Percentiles rank a stretch among this genome's conserved stretches.
Conservation (phyloP, 2,329 filamentous ascomycete species). For the Scortechinia acanthostroma region DNA sequence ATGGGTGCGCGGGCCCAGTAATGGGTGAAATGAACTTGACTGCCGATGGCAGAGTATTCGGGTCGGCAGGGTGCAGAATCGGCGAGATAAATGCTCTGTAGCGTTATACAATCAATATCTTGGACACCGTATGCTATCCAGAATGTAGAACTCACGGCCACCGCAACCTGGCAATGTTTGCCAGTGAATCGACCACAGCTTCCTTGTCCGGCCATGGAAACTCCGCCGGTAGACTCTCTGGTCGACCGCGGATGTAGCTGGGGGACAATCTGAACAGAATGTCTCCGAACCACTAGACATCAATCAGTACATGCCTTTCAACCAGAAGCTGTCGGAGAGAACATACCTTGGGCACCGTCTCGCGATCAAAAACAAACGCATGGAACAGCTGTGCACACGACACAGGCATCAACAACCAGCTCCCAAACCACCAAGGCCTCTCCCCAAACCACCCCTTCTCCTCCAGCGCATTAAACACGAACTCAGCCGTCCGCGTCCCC, state of each 20-base stretch:
- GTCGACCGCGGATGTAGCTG: neutral
- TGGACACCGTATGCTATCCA: neutral
- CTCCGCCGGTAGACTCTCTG: neutral
- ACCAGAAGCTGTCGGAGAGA: too few relatives aligned
- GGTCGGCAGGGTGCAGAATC: neutral
- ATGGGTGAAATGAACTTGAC: neutral
- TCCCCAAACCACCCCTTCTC: slow-evolving; percentile 40
- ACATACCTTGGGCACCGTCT: slow-evolving; percentile 32
- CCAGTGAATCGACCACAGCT: neutral
- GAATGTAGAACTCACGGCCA: slow-evolving; percentile 2
- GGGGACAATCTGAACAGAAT: neutral
- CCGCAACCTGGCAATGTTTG: neutral
- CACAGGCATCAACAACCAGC: slow-evolving; percentile 38
- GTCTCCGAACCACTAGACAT: neutral
- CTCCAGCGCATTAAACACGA: slow-evolving; percentile 49
- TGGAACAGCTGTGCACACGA: slow-evolving; percentile 39
- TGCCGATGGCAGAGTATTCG: neutral
- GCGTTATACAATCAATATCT: neutral
- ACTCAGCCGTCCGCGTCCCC: slow-evolving; percentile 47
- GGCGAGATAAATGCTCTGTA: neutral
- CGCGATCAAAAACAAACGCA: slow-evolving; percentile 39
- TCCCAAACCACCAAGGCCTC: slow-evolving; percentile 42
- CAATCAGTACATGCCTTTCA: too few relatives aligned
- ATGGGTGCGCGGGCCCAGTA: slow-evolving; percentile 1
- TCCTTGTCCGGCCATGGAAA: neutral